These are phyloP conservation scores for Dendrobium officinale DNA, from an alignment of 106 monocot genomes.

Conservation along the genomic window DNA sequence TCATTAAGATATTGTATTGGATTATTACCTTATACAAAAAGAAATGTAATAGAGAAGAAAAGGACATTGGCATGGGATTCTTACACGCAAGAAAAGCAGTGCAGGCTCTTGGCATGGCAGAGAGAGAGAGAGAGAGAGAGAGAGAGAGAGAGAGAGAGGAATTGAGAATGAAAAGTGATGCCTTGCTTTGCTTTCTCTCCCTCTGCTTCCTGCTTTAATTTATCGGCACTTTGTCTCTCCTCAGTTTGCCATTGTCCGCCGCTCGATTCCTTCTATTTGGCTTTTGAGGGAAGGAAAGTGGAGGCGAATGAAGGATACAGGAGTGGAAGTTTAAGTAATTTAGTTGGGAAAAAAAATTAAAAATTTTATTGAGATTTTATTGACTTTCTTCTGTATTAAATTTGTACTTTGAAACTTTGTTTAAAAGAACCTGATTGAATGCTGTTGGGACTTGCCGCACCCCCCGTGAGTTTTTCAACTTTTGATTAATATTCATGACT, in stretches of 20 bases:
- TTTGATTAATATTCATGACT: no score
- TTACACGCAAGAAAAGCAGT: constrained; percentile 4
- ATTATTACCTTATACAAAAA: not conserved
- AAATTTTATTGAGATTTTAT: no score
- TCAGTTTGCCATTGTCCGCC: not conserved
- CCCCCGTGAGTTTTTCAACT: no score
- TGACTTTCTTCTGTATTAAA: no score
- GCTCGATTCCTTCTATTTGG: no score
- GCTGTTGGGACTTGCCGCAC: no score
- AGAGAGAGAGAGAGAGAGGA: no score
- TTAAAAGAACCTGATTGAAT: no score
- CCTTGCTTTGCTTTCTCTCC: constrained; percentile 7
- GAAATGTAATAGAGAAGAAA: not conserved
- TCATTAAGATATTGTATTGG: not conserved
- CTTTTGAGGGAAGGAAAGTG: not conserved
- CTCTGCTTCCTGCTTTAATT: not conserved
- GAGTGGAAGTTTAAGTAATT: no score
- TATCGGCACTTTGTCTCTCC: not conserved
- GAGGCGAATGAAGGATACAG: not conserved
- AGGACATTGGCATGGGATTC: not conserved
- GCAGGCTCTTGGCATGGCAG: not conserved
- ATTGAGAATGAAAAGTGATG: not conserved
- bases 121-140: not conserved
- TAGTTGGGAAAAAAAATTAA: no score
- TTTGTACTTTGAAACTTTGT: no score